These are phyloP conservation scores for Raffaelea albimanens DNA, from an alignment of 2,329 filamentous ascomycete species.

Conservation along the genomic window DNA sequence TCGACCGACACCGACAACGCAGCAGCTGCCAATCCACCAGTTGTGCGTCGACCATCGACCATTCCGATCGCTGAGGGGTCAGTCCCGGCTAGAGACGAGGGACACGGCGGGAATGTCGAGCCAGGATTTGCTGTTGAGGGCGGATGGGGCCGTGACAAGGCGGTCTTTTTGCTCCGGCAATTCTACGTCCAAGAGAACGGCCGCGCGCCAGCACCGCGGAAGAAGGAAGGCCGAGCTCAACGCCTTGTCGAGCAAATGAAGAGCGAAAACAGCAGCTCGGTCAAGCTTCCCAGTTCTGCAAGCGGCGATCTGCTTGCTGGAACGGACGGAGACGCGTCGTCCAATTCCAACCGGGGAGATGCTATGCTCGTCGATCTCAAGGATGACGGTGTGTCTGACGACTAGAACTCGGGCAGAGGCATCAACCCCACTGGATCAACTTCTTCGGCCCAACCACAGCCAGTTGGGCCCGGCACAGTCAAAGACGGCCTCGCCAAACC, in stretches of 20 bases:
- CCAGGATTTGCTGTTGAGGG: conserved; percentile 73
- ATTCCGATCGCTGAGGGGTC: conserved; percentile 16
- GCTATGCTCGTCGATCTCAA: background rate
- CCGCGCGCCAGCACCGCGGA: conserved; percentile 53
- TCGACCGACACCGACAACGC: background rate
- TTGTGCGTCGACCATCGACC: conserved; percentile 12
- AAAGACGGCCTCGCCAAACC: too few species aligned
- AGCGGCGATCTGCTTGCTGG: conserved; percentile 5
- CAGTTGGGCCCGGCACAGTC: too few species aligned
- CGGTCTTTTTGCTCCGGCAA: conserved; percentile 80
- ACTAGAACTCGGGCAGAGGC: conserved; percentile 7
- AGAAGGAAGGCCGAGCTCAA: conserved; percentile 46
- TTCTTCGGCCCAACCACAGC: too few species aligned
- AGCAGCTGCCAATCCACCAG: conserved; percentile 2
- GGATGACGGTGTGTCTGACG: conserved; percentile 2
- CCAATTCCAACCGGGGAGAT: background rate
- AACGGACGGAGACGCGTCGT: background rate
- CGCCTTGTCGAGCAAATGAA: conserved; percentile 43
- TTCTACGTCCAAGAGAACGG: conserved; percentile 99
- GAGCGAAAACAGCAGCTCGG: conserved; percentile 21
- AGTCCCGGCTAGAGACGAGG: conserved; percentile 19
- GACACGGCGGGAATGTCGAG: conserved; percentile 63
- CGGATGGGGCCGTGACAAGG: conserved; percentile 82
- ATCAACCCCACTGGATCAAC: too few species aligned
- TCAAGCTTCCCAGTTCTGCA: conserved; percentile 9